These are phyloP conservation scores for Talaromyces wortmannii DNA, from an alignment of 495 filamentous ascomycete genomes.

Conservation along the genomic window DNA sequence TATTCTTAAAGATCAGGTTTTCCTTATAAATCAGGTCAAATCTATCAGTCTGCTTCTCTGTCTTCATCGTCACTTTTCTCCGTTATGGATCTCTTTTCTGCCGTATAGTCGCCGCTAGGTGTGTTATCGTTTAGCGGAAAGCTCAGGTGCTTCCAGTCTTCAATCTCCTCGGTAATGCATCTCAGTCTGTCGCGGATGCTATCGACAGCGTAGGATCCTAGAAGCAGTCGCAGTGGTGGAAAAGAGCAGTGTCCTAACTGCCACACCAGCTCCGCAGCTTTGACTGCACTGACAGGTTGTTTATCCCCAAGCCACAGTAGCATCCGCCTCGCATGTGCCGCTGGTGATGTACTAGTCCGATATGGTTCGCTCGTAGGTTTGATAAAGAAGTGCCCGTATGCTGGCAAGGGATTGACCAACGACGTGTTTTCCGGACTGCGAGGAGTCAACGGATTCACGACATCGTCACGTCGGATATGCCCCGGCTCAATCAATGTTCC, in stretches of 20 bases:
- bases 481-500: slow-evolving; percentile 90
- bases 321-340: slow-evolving; percentile 85
- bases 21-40: not conserved
- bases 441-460: slow-evolving; percentile 25
- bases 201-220: slow-evolving; percentile 93
- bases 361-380: slow-evolving; percentile 82
- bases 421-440: slow-evolving; percentile 7
- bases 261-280: slow-evolving; percentile 94
- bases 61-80: slow-evolving; percentile 7
- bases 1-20: no score
- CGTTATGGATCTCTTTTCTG: not conserved
- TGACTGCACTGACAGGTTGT: slow-evolving; percentile 87
- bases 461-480: slow-evolving; percentile 72
- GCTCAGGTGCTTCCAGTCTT: slow-evolving; percentile 83
- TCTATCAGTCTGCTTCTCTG: slow-evolving; percentile 1
- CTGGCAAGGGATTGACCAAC: slow-evolving; percentile 50
- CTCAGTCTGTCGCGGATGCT: slow-evolving; percentile 84
- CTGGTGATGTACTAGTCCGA: slow-evolving; percentile 64
- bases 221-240: slow-evolving; percentile 74
- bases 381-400: slow-evolving; percentile 88
- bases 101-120: not conserved
- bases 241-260: slow-evolving; percentile 90
- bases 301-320: slow-evolving; percentile 91
- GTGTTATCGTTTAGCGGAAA: slow-evolving; percentile 33
- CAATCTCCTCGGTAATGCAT: slow-evolving; percentile 89